A percentile compares a stretch with the other conserved stretches of the same genome.
Evolutionary conservation across 352 stramenopile genomes (phyloP).

Genomic region (Globisporangium cylindrosporum): DNA sequence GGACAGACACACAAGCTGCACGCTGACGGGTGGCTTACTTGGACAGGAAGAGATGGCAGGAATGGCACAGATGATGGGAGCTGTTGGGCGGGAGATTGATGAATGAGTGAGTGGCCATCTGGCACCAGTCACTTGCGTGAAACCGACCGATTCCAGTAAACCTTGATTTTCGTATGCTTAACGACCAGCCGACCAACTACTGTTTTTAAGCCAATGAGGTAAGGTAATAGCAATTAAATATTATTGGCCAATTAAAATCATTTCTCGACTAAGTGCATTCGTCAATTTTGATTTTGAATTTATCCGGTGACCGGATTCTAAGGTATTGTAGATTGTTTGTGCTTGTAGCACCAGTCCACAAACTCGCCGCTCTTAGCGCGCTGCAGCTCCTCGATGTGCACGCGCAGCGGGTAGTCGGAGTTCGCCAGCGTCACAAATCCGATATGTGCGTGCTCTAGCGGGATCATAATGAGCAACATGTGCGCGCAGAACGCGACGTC

Average conservation of each 20-base stretch:
- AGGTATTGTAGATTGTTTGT: neutral
- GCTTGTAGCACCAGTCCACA: slow-evolving; percentile 15
- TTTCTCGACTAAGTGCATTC: neutral
- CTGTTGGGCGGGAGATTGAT: neutral
- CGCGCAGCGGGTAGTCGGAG: slow-evolving; percentile 20
- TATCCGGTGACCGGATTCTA: neutral
- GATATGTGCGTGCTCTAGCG: slow-evolving; percentile 34
- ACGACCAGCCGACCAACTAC: neutral
- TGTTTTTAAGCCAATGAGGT: slow-evolving; percentile 6
- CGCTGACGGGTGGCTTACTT: neutral
- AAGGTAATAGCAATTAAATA: neutral
- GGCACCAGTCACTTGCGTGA: slow-evolving; percentile 10
- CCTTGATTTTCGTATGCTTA: neutral
- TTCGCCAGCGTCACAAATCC: slow-evolving; percentile 21
- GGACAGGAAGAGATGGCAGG: neutral
- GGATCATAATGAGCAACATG: slow-evolving; percentile 30
- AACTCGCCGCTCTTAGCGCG: slow-evolving; percentile 36
- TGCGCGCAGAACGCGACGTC: slow-evolving; percentile 53
- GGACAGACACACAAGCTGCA: neutral
- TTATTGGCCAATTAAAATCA: neutral
- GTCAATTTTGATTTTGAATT: neutral
- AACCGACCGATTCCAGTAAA: neutral
- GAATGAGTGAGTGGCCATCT: neutral
- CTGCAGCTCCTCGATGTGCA: slow-evolving; percentile 23
- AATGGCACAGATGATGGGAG: neutral